phyloP scores from a whole-genome alignment of 2,329 filamentous ascomycete species.

The Myriosclerotinia curreyana region DNA sequence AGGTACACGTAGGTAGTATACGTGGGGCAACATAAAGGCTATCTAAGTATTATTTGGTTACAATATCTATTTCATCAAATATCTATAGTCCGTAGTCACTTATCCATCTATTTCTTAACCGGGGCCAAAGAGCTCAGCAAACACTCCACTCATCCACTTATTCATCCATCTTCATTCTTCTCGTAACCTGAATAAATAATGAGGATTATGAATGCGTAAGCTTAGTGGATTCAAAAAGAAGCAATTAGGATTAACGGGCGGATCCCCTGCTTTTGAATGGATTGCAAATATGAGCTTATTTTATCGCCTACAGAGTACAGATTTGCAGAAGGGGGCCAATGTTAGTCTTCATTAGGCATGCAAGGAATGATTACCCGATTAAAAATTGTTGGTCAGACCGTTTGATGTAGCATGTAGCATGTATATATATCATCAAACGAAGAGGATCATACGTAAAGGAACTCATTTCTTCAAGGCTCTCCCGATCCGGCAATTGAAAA shows the following conservation, averaged over 20 bases:
- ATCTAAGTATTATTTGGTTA: too few species aligned
- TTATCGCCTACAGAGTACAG: constrained; percentile 7
- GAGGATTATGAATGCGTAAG: constrained; percentile 18
- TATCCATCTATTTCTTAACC: background rate
- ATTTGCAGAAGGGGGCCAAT: constrained; percentile 13
- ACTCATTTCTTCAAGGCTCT: constrained; percentile 10
- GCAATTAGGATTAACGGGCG: constrained; percentile 9
- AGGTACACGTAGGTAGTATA: background rate
- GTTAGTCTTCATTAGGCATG: constrained; percentile 5
- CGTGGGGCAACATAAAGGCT: background rate
- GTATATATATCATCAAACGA: constrained; percentile 4
- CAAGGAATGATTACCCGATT: background rate
- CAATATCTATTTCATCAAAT: background rate
- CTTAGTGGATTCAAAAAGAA: constrained; percentile 12
- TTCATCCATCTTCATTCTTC: background rate
- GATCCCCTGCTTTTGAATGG: constrained; percentile 6
- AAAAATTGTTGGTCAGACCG: background rate
- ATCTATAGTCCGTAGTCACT: background rate
- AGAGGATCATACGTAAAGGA: background rate
- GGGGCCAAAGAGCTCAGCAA: background rate
- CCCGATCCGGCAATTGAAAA: constrained; percentile 2
- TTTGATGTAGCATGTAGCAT: background rate
- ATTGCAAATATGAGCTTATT: constrained; percentile 13
- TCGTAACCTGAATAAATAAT: constrained; percentile 3
- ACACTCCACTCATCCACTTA: too few species aligned